These are phyloP conservation scores for Phyllostachys edulis DNA, from an alignment of 176 grass and related monocot species.

Conservation along the genomic window DNA sequence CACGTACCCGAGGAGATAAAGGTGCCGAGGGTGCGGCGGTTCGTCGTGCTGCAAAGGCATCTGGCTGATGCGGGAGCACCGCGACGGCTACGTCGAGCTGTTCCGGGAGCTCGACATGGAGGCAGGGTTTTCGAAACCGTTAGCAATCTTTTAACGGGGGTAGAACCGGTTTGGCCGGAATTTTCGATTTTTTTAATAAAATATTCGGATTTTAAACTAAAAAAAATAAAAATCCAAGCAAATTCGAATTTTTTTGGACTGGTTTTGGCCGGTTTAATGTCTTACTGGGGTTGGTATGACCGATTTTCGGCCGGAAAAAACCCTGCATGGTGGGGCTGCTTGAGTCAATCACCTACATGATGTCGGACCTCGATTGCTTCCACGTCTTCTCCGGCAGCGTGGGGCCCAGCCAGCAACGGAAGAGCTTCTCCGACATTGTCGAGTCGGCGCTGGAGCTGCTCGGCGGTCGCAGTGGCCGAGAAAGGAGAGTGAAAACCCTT, in stretches of 20 bases:
- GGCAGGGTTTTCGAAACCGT: background rate
- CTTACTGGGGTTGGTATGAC: too few species aligned
- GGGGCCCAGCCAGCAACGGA: slow-evolving; percentile 47
- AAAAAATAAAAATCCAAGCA: too few species aligned
- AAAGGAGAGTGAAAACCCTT: too few species aligned
- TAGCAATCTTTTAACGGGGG: too few species aligned
- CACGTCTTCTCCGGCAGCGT: slow-evolving; percentile 76
- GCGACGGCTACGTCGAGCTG: background rate
- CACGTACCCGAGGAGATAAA: slow-evolving; percentile 16
- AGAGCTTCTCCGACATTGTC: slow-evolving; percentile 41
- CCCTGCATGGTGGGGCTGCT: slow-evolving; percentile 29
- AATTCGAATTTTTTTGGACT: too few species aligned
- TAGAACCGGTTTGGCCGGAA: too few species aligned
- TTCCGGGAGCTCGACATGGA: slow-evolving; percentile 32
- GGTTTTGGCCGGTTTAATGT: too few species aligned
- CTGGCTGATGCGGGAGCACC: slow-evolving; percentile 31
- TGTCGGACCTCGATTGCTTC: slow-evolving; percentile 78
- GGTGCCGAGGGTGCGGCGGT: slow-evolving; percentile 51
- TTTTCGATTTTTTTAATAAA: too few species aligned
- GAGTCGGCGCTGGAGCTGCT: slow-evolving; percentile 49
- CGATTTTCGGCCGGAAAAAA: too few species aligned
- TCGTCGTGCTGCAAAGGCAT: slow-evolving; percentile 34
- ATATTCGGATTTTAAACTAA: too few species aligned
- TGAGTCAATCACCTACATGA: slow-evolving; percentile 44
- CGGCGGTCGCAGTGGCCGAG: background rate